Evolutionary conservation across 352 stramenopile species (phyloP).

Genomic region (Globisporangium alternatum): DNA sequence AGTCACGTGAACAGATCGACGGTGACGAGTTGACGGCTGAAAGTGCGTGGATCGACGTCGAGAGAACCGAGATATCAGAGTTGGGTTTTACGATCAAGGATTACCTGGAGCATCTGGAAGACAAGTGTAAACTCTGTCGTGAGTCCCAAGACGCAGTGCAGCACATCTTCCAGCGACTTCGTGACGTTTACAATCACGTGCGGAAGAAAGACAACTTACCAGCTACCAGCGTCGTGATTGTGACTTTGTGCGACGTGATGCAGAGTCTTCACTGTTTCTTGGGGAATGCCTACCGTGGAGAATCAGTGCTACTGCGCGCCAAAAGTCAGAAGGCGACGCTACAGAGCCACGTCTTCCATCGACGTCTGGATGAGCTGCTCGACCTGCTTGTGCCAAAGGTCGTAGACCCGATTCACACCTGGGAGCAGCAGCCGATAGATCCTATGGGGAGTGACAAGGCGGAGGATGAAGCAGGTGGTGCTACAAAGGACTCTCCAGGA

Average conservation of each 20-base stretch:
- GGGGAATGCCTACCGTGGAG: not conserved
- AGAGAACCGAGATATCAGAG: not conserved
- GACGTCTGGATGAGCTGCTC: not conserved
- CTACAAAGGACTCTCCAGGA: not conserved
- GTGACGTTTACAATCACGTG: not conserved
- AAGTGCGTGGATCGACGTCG: not conserved
- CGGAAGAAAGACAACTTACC: not conserved
- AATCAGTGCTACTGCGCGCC: not conserved
- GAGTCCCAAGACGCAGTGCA: not conserved
- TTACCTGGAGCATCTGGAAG: not conserved
- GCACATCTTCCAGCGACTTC: slow-evolving; percentile 1
- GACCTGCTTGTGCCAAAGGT: not conserved
- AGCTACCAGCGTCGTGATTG: not conserved
- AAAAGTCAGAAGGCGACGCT: slow-evolving; percentile 3
- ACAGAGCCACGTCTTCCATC: not conserved
- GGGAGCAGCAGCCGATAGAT: not conserved
- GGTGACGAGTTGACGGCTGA: not conserved
- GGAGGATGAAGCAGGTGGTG: not conserved
- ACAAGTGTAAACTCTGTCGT: not conserved
- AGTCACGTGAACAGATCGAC: not conserved
- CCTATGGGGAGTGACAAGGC: not conserved
- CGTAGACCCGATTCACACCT: not conserved
- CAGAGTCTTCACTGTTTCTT: not conserved
- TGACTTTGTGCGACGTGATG: not conserved
- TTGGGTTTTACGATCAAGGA: not conserved